Percentiles rank a stretch among this genome's conserved stretches.
Conservation (phyloP, 2,329 filamentous ascomycete genomes). For the Penicillium griseofulvum region DNA sequence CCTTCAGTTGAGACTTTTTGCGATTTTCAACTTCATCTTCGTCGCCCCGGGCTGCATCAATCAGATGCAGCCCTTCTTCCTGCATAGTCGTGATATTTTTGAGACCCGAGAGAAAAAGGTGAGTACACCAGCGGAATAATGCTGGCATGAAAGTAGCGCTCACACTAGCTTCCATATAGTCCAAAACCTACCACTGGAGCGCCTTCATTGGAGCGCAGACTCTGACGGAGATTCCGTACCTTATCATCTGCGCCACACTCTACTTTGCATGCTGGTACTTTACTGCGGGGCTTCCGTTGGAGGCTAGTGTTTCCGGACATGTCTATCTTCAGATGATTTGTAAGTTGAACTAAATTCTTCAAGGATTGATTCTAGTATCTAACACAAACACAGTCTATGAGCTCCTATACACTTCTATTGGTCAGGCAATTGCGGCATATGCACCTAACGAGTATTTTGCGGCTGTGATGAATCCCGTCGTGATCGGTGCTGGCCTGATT, state of each 20-base stretch:
- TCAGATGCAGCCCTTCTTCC: conserved; percentile 60
- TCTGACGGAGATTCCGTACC: conserved; percentile 49
- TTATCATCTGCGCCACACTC: conserved; percentile 45
- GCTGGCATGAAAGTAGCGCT: background rate
- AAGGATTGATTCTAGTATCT: background rate
- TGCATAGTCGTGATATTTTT: conserved; percentile 57
- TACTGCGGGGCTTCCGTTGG: conserved; percentile 48
- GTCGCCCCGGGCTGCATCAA: conserved; percentile 59
- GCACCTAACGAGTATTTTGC: conserved; percentile 62
- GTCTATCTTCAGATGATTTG: conserved; percentile 43
- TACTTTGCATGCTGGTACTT: conserved; percentile 59
- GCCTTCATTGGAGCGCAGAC: conserved; percentile 57
- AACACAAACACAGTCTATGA: conserved; percentile 37
- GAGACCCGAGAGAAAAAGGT: conserved; percentile 59
- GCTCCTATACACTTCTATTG: conserved; percentile 45
- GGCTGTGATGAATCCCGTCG: conserved; percentile 55
- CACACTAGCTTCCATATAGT: conserved; percentile 22
- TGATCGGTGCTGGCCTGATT: conserved; percentile 49
- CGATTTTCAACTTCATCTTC: conserved; percentile 64
- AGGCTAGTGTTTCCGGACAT: conserved; percentile 35
- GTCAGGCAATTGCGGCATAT: conserved; percentile 57
- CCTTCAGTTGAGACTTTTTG: conserved; percentile 57
- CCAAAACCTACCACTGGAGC: conserved; percentile 61
- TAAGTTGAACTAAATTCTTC: conserved; percentile 12
- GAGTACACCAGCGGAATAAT: background rate